Conservation (phyloP, 495 filamentous ascomycete species). For the Cercophora scortea region DNA sequence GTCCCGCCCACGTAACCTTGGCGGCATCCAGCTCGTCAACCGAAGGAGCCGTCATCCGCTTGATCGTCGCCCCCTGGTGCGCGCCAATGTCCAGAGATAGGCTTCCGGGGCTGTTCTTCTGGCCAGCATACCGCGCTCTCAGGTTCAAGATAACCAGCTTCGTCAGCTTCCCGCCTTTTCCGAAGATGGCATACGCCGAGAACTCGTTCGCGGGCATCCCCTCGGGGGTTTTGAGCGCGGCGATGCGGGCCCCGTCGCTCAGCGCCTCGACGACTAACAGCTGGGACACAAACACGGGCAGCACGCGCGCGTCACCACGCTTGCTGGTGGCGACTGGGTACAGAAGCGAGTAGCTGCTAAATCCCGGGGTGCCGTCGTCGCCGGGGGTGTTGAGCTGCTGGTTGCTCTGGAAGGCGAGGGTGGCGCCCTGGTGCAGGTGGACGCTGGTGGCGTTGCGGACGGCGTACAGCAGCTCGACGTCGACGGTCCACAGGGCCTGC, state of each 20-base stretch:
- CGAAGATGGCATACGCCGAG: constrained; percentile 9
- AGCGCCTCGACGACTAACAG: constrained; percentile 11
- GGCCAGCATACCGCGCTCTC: constrained; percentile 9
- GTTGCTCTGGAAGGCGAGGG: constrained; percentile 12
- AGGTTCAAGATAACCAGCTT: constrained; percentile 14
- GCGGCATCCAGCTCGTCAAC: constrained; percentile 15
- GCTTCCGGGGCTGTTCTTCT: not conserved
- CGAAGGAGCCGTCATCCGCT: constrained; percentile 14
- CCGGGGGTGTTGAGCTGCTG: constrained; percentile 18
- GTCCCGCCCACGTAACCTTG: constrained; percentile 15
- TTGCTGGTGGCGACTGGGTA: constrained; percentile 12
- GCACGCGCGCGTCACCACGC: constrained; percentile 9
- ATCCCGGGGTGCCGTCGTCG: constrained; percentile 15
- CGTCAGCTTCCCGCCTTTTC: not conserved
- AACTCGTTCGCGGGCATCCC: constrained; percentile 4
- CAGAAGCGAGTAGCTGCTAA: constrained; percentile 11
- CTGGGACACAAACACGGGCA: constrained; percentile 16
- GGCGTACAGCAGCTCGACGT: constrained; percentile 12
- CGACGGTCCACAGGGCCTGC: constrained; percentile 15
- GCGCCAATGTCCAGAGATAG: constrained; percentile 7
- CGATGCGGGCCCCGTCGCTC: constrained; percentile 7
- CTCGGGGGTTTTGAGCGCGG: constrained; percentile 5
- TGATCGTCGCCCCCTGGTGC: constrained; percentile 8
- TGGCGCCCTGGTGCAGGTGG: constrained; percentile 15
- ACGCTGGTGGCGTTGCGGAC: constrained; percentile 13